Evolutionary conservation across 75 land plant species (phyloP), one percentile per base, ranked within the genome.

Genomic region (Adiantum capillusveneris): DNA sequence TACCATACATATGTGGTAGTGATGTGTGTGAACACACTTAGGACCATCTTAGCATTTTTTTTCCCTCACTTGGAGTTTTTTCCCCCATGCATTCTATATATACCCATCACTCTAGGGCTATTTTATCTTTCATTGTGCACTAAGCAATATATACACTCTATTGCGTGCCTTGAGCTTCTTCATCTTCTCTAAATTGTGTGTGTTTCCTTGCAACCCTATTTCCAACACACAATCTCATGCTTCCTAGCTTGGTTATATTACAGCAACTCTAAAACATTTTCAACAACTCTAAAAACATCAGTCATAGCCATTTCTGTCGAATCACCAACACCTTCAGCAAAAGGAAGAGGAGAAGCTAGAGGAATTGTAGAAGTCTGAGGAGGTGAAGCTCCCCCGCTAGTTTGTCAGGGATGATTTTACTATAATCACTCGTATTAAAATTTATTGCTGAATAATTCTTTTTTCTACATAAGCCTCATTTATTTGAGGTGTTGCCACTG

Each of bases 261-360:
- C 0, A 84, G 62, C 50, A 84, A 83, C 18, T 78, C 74, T 28
- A 95, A 80, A 85, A 95, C 82, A 62, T 76, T 70, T 68, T 87
- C 99, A 20, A 86, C 65, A n/a, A 90, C 91, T 61, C 85, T 82
- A 81, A 95, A 95, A 17, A 95, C 96, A 78, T 84, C 90, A n/a
- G 83, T 90, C 29, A 95, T 97, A 36, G 99, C 99, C 78, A 90
- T 72, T 72, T 95, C 97, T 0, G 97, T 95, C 5, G 99, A 84
- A 61, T 95, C 99, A 74, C 90, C 99, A 58, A 95, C 64, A 25
- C 88, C 88, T 53, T 66, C 72, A 58, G 90, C 59, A 50, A 69
- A 64, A 31, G 82, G 73, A 16, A 60, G 26, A 57, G 52, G 18
- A 6, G 72, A 3, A 34, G 37, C 9, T 9, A 34, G 3, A 34